Percentiles rank a stretch among this genome's conserved stretches.
phyloP scores from a whole-genome alignment of 2,329 filamentous ascomycete species.

The Calonectria pseudoreteaudii region DNA sequence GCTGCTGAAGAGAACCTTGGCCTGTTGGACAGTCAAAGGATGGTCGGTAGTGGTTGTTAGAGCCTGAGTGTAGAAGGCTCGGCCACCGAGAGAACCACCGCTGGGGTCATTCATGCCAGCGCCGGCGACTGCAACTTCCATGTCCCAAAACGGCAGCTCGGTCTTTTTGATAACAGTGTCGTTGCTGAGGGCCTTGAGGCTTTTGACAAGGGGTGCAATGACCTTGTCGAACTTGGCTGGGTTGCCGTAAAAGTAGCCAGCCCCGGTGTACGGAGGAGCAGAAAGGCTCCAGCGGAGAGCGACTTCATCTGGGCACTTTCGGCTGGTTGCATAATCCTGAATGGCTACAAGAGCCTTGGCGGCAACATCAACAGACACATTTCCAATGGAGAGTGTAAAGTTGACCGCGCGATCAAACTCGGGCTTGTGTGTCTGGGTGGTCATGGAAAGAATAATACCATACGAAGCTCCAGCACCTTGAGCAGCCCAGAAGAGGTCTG shows the following conservation, averaged over 20 bases:
- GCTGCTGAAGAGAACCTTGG: constrained; percentile 28
- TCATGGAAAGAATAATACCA: constrained; percentile 38
- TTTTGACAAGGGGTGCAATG: constrained; percentile 27
- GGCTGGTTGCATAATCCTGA: constrained; percentile 33
- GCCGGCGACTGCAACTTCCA: constrained; percentile 34
- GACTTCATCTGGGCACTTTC: constrained; percentile 33
- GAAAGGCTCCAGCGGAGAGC: constrained; percentile 38
- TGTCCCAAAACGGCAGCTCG: constrained; percentile 38
- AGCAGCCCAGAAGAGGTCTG: constrained; percentile 40
- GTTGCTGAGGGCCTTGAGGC: constrained; percentile 28
- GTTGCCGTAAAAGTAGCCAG: constrained; percentile 43
- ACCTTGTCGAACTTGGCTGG: constrained; percentile 33
- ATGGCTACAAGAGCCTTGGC: constrained; percentile 38
- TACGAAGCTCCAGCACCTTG: constrained; percentile 38
- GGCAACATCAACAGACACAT: constrained; percentile 21
- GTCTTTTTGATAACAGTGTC: constrained; percentile 27
- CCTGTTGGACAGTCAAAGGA: constrained; percentile 37
- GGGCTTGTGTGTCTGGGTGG: constrained; percentile 39
- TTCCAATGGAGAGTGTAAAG: constrained; percentile 36
- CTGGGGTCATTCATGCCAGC: constrained; percentile 36
- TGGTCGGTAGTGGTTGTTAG: constrained; percentile 37
- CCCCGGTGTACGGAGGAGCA: constrained; percentile 27
- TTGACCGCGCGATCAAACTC: constrained; percentile 34
- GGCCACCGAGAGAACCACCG: constrained; percentile 36
- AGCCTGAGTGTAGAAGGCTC: constrained; percentile 38